These are phyloP conservation scores for Scytalidium lignicola DNA, from an alignment of 2,329 filamentous ascomycete genomes.

Conservation along the genomic window DNA sequence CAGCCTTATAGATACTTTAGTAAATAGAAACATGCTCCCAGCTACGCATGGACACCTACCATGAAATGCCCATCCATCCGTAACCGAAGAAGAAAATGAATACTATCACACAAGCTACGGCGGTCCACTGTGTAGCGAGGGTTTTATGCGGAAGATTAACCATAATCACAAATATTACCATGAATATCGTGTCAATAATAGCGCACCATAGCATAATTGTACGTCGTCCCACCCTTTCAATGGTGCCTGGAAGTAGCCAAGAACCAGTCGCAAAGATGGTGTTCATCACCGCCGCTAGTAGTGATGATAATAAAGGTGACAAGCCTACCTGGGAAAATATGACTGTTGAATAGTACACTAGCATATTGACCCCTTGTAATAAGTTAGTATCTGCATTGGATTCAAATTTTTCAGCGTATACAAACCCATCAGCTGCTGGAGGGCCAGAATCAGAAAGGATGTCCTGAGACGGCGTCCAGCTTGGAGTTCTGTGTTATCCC, in stretches of 20 bases:
- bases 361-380: constrained; percentile 25
- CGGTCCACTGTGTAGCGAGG: constrained; percentile 8
- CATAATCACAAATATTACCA: constrained; percentile 5
- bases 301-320: constrained; percentile 18
- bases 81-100: constrained; percentile 10
- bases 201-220: constrained; percentile 12
- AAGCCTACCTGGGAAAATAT: constrained; percentile 27
- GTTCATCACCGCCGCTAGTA: constrained; percentile 23
- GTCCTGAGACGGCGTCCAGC: constrained; percentile 31
- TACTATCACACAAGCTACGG: constrained; percentile 8
- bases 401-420: background rate
- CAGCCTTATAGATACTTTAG: constrained; percentile 6
- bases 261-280: constrained; percentile 25
- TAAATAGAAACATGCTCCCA: background rate
- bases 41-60: constrained; percentile 2
- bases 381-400: background rate
- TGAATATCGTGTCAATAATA: constrained; percentile 5
- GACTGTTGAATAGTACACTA: constrained; percentile 26
- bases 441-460: constrained; percentile 29
- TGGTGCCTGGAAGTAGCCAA: constrained; percentile 20
- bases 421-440: constrained; percentile 9
- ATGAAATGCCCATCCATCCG: constrained; percentile 23
- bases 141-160: constrained; percentile 6
- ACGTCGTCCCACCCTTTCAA: constrained; percentile 28
- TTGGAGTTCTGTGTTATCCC: constrained; percentile 31